phyloP scores from a whole-genome alignment of 352 stramenopile genomes.

The Peronospora farinosa region DNA sequence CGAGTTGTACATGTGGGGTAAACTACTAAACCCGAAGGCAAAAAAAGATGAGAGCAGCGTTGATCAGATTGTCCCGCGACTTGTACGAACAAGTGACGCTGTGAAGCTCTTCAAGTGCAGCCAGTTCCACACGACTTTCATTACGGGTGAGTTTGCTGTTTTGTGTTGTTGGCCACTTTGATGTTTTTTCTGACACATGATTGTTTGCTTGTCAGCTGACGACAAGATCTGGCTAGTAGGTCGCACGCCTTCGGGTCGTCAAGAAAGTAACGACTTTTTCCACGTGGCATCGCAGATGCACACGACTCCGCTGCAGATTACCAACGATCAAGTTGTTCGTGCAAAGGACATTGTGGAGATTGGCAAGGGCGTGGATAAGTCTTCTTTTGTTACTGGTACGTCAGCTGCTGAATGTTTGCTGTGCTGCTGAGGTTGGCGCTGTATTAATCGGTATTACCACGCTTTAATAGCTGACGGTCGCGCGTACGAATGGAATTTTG shows the following conservation, averaged over 20 bases:
- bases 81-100: slow-evolving; percentile 60
- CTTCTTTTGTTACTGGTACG: slow-evolving; percentile 56
- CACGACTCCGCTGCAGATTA: slow-evolving; percentile 59
- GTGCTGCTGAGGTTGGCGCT: slow-evolving; percentile 1
- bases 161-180: background rate
- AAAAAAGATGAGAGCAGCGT: slow-evolving; percentile 44
- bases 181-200: slow-evolving; percentile 9
- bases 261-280: slow-evolving; percentile 46
- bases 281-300: slow-evolving; percentile 67
- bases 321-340: slow-evolving; percentile 40
- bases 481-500: slow-evolving; percentile 73
- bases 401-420: background rate
- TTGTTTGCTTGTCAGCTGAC: slow-evolving; percentile 35
- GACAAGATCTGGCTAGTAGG: slow-evolving; percentile 74
- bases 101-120: slow-evolving; percentile 69
- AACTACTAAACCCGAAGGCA: slow-evolving; percentile 65
- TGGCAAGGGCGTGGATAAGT: slow-evolving; percentile 75
- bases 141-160: slow-evolving; percentile 47
- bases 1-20: slow-evolving; percentile 82
- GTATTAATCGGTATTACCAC: slow-evolving; percentile 1
- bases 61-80: slow-evolving; percentile 68
- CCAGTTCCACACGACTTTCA: slow-evolving; percentile 79
- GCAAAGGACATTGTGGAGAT: slow-evolving; percentile 50
- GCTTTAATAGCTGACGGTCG: slow-evolving; percentile 37
- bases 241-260: slow-evolving; percentile 62